phyloP scores from a whole-genome alignment of 805 yeast genomes.

The Vanderwaltozyma tropicalis region DNA sequence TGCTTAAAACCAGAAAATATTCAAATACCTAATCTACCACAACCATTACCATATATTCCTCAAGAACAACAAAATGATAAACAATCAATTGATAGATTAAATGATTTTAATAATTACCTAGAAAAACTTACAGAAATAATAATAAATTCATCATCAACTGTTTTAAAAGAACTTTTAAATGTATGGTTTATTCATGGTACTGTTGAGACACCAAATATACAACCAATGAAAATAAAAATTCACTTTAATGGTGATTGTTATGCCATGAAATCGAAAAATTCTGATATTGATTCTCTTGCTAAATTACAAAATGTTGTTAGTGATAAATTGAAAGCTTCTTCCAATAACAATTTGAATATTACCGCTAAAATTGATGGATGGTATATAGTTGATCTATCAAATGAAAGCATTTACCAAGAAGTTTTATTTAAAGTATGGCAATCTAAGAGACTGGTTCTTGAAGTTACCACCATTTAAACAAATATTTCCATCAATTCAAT shows the following conservation, averaged over 20 bases:
- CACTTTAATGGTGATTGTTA: constrained; percentile 14
- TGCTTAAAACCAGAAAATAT: neutral
- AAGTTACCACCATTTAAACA: neutral
- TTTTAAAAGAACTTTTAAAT: constrained; percentile 3
- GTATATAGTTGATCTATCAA: constrained; percentile 12
- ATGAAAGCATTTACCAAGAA: constrained; percentile 9
- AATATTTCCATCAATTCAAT: neutral
- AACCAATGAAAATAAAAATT: constrained; percentile 13
- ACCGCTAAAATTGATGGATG: constrained; percentile 12
- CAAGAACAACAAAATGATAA: neutral
- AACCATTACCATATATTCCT: constrained; percentile 2
- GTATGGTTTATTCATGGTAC: constrained; percentile 5
- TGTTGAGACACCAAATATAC: neutral
- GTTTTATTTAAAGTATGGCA: constrained; percentile 6
- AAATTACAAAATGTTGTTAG: constrained; percentile 6
- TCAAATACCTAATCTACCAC: constrained; percentile 7
- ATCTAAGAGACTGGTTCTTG: constrained; percentile 7
- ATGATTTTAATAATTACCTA: constrained; percentile 7
- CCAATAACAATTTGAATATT: constrained; percentile 1
- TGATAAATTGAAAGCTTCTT: constrained; percentile 1
- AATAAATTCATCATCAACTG: neutral
- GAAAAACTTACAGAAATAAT: neutral
- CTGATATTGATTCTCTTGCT: constrained; percentile 7
- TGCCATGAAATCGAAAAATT: constrained; percentile 10
- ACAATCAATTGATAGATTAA: constrained; percentile 4